These are phyloP conservation scores for Mucor circinelloides DNA, from an alignment of 371 early-diverging fungal species.

Conservation along the genomic window DNA sequence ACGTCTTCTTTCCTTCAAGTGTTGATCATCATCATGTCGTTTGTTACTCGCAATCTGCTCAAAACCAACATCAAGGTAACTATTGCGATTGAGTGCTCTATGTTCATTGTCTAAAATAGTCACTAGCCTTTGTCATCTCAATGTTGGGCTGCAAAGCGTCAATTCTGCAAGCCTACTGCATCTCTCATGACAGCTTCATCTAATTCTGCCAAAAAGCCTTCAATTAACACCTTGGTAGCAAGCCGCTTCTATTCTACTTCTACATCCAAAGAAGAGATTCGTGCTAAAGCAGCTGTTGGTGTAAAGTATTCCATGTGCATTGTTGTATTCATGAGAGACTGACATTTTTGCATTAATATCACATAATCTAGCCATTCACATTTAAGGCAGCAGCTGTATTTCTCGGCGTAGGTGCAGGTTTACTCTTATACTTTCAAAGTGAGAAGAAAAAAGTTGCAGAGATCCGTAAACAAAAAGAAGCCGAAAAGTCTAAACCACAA, in stretches of 20 bases:
- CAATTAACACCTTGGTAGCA: neutral
- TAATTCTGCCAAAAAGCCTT: neutral
- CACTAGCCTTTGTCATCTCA: neutral
- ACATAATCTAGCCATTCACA: constrained; percentile 44
- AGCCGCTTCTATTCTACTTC: constrained; percentile 11
- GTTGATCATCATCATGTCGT: constrained; percentile 7
- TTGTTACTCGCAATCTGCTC: constrained; percentile 1
- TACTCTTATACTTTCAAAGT: constrained; percentile 61
- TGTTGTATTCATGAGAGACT: neutral
- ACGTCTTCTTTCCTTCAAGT: neutral
- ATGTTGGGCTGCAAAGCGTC: neutral
- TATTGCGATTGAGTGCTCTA: neutral
- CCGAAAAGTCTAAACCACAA: constrained; percentile 34
- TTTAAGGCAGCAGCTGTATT: constrained; percentile 56
- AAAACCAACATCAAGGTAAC: constrained; percentile 1
- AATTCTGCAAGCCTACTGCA: neutral
- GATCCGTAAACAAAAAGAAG: constrained; percentile 47
- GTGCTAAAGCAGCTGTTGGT: constrained; percentile 25
- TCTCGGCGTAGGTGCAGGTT: constrained; percentile 61
- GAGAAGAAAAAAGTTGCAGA: constrained; percentile 64
- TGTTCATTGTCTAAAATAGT: neutral
- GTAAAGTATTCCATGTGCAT: constrained; percentile 12
- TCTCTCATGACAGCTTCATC: neutral
- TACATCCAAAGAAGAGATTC: constrained; percentile 14
- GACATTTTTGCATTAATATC: no score